A percentile compares a stretch with the other conserved stretches of the same genome.
phyloP scores from a whole-genome alignment of 306 rosid genomes.

The Mimosa pudica region DNA sequence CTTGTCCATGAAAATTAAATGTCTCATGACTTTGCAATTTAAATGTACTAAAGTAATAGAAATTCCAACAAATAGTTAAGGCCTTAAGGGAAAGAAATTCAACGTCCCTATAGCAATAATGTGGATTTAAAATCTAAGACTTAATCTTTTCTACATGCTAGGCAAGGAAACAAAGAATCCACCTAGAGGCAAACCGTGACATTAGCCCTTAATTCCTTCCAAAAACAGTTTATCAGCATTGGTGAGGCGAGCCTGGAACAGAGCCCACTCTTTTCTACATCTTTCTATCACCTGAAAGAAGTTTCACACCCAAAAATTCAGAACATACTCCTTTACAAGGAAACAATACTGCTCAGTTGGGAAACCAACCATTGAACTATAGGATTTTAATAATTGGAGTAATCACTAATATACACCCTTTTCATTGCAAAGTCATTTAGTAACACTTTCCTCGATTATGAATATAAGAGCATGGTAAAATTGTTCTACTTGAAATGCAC shows the following conservation, averaged over 20 bases:
- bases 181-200: conserved; percentile 41
- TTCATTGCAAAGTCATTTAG: neutral
- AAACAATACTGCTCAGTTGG: neutral
- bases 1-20: too few species aligned
- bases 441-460: neutral
- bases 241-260: conserved; percentile 77
- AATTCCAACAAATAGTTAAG: too few species aligned
- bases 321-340: neutral
- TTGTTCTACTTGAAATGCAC: conserved; percentile 34
- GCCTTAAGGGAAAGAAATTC: too few species aligned
- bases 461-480: conserved; percentile 12
- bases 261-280: conserved; percentile 91
- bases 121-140: too few species aligned
- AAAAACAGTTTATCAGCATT: conserved; percentile 65
- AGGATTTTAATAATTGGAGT: neutral
- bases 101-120: too few species aligned
- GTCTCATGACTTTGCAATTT: too few species aligned
- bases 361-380: too few species aligned
- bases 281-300: conserved; percentile 77
- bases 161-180: conserved; percentile 35
- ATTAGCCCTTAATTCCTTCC: conserved; percentile 42
- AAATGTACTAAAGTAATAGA: too few species aligned
- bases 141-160: neutral
- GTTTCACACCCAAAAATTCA: conserved; percentile 24
- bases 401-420: neutral